A percentile compares a stretch with the other conserved stretches of the same genome.
Conservation (phyloP, 306 rosid genomes). For the Vigna mungo region DNA sequence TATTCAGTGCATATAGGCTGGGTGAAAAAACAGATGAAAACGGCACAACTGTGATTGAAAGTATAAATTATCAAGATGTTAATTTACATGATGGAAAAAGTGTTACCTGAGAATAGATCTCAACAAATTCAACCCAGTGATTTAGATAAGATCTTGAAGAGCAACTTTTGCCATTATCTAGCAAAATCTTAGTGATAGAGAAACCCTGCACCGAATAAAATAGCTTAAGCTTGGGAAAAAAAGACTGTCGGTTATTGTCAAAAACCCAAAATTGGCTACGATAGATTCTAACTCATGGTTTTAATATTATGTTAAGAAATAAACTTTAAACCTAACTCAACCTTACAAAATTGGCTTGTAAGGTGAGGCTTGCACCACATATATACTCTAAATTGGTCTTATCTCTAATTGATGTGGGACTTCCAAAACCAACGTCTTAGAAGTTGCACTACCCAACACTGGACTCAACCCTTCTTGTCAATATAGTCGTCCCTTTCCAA, state of each 20-base stretch:
- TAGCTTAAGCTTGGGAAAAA: conserved; percentile 5
- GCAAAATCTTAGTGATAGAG: conserved; percentile 72
- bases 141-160: conserved; percentile 61
- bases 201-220: conserved; percentile 71
- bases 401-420: too few relatives aligned
- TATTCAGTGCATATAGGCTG: too few relatives aligned
- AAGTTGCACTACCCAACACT: background rate
- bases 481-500: too few relatives aligned
- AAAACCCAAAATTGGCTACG: background rate
- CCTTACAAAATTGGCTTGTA: too few relatives aligned
- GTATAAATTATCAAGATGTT: conserved; percentile 26
- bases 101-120: conserved; percentile 81
- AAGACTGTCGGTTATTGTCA: conserved; percentile 17
- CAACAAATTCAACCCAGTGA: conserved; percentile 82
- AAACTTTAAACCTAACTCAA: too few relatives aligned
- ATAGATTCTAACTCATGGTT: too few relatives aligned
- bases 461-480: background rate
- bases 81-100: conserved; percentile 38
- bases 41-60: too few relatives aligned
- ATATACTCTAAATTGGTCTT: too few relatives aligned
- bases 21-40: too few relatives aligned
- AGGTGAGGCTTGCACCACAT: too few relatives aligned
- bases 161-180: conserved; percentile 65
- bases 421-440: background rate
- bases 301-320: too few relatives aligned